Evolutionary conservation across 108 stramenopile genomes (phyloP), one percentile per base, ranked within the genome.

Genomic region (Cyclotella atomus): DNA sequence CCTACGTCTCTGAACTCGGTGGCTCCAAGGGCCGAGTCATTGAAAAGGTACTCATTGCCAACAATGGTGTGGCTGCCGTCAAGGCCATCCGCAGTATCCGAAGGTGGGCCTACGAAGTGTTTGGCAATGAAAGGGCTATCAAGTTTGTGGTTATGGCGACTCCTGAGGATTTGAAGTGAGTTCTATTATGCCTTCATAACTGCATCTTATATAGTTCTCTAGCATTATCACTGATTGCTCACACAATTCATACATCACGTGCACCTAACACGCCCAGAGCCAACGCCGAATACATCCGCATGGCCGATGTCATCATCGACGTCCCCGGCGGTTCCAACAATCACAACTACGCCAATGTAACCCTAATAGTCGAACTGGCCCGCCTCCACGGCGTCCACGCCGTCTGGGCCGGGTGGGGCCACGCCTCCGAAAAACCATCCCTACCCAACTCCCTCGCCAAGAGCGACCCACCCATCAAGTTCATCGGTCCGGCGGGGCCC

Each of bases 401-500:
- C 59, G 99, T 99, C 24, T 99, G 98, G 99, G 98, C 99, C 12
- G 98, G 98, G 25, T 99, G 99, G 99, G 99, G 99, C 29, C 99
- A 99, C 78, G 99, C 99, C 47, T 86, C 84, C 54, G 99, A 99
- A 82, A 98, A 99, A 85, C 98, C 99, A 10, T 10, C 76, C 21
- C 83, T 99, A 23, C 99, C 99, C 29, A 89, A 97, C 76, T 83
- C 96, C 2, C 87, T 99, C 34, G 86, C 85, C 35, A 79, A 85
- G 34, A 79, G 81, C 23, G 78, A 72, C 21, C 96, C 97, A 0
- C 92, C 92, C 44, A 97, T 98, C 62, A 88, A 89, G 49, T 99
- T 99, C 78, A 97, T 99, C 76, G 99, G 99, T 27, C 99, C 99
- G 12, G 83, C 95, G 25, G 98, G 97, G 38, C 93, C 93, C 28